phyloP scores from a whole-genome alignment of 495 filamentous ascomycete species.

The Zalerion maritima region DNA sequence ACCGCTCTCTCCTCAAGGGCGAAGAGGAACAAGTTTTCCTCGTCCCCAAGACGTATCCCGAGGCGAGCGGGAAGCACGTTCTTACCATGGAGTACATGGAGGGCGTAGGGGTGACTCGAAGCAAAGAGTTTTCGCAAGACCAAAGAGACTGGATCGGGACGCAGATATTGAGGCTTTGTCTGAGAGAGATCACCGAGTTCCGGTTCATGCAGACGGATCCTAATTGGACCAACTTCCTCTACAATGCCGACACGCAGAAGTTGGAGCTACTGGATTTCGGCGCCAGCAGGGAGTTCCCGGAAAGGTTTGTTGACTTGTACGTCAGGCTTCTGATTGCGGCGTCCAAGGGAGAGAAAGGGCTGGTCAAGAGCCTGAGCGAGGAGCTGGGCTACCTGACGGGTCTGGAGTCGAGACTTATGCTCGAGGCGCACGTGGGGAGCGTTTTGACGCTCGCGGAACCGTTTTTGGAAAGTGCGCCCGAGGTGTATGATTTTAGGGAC shows the following conservation, averaged over 20 bases:
- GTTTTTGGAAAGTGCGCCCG: conserved; percentile 59
- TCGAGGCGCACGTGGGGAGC: conserved; percentile 69
- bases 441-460: conserved; percentile 86
- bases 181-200: conserved; percentile 88
- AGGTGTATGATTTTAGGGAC: conserved; percentile 77
- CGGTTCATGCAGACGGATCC: conserved; percentile 98
- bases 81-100: conserved; percentile 86
- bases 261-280: conserved; percentile 95
- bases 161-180: conserved; percentile 80
- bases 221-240: conserved; percentile 99
- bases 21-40: conserved; percentile 58
- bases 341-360: conserved; percentile 44
- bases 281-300: conserved; percentile 73
- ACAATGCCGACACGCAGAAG: conserved; percentile 53
- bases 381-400: conserved; percentile 86
- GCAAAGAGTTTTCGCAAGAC: conserved; percentile 54
- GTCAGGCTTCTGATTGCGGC: conserved; percentile 65
- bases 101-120: conserved; percentile 77
- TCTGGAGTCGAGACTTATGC: conserved; percentile 66
- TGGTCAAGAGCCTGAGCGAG: conserved; percentile 55
- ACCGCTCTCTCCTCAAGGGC: conserved; percentile 53
- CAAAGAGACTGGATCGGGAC: conserved; percentile 89
- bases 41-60: conserved; percentile 61
- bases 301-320: conserved; percentile 64
- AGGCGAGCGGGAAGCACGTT: conserved; percentile 75